Conservation (phyloP, 495 filamentous ascomycete species). For the Trichoderma gamsii region DNA sequence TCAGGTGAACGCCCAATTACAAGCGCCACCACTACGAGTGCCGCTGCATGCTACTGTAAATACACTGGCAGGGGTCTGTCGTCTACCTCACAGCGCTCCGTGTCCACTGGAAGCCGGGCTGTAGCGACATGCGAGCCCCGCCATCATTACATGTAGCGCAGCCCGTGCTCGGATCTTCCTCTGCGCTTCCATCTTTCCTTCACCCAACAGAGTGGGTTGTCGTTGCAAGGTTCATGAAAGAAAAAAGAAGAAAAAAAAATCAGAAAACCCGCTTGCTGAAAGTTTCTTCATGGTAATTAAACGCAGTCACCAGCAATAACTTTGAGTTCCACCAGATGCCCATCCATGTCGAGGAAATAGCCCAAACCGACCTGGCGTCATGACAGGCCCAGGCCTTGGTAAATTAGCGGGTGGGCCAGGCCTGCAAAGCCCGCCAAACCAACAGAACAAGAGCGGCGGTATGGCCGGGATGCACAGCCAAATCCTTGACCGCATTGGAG, state of each 20-base stretch:
- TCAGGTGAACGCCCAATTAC: not conserved
- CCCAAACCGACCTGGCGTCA: not conserved
- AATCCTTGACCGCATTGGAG: not conserved
- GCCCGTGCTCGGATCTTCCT: not conserved
- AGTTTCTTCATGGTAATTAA: not conserved
- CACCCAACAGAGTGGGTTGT: not conserved
- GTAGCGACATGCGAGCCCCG: not conserved
- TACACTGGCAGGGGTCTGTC: not conserved
- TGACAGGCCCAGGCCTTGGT: not conserved
- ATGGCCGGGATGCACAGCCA: not conserved
- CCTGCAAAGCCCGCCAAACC: not conserved
- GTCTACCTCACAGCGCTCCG: not conserved
- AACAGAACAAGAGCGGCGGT: constrained; percentile 3
- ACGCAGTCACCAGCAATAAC: not conserved
- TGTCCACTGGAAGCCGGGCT: not conserved
- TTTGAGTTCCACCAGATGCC: constrained; percentile 1
- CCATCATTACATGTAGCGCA: not conserved
- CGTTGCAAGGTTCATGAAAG: not conserved
- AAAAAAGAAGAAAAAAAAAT: not conserved
- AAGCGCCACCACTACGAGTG: not conserved
- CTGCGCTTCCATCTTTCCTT: not conserved
- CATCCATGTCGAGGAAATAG: not conserved
- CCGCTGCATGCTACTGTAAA: not conserved
- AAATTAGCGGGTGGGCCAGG: constrained; percentile 12
- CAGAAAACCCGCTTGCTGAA: not conserved